Evolutionary conservation across 495 filamentous ascomycete genomes (phyloP).

Genomic region (Umbilicaria muhlenbergii): DNA sequence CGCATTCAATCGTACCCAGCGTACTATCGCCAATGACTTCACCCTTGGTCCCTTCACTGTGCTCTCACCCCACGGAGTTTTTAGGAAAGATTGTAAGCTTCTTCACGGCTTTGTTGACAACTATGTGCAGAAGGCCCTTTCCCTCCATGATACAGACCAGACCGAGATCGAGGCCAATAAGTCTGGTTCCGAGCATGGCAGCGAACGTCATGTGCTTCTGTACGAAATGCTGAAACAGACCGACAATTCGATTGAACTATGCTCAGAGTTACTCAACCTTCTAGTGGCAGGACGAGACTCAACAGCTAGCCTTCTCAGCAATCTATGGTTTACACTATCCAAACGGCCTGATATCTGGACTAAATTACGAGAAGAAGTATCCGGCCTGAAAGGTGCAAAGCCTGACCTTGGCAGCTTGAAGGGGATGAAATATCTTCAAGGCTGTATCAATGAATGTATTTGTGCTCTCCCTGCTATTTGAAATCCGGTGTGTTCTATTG

Average conservation of each 20-base stretch:
- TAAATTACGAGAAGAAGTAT: conserved; percentile 2
- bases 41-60: conserved; percentile 23
- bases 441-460: conserved; percentile 35
- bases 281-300: conserved; percentile 31
- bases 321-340: conserved; percentile 8
- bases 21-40: conserved; percentile 18
- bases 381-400: not conserved
- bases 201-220: conserved; percentile 42
- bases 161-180: conserved; percentile 10
- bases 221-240: conserved; percentile 45
- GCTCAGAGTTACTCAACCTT: conserved; percentile 49
- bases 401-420: not conserved
- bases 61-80: conserved; percentile 23
- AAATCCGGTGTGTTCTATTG: too few relatives aligned
- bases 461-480: too few relatives aligned
- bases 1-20: conserved; percentile 29
- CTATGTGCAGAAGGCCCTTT: conserved; percentile 29
- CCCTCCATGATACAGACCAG: conserved; percentile 12
- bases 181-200: not conserved
- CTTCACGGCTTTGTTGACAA: conserved; percentile 33
- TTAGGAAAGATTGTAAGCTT: conserved; percentile 21
- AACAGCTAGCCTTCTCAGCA: conserved; percentile 25
- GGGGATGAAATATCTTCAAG: conserved; percentile 26
- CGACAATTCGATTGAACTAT: conserved; percentile 38
- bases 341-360: conserved; percentile 2